These are phyloP conservation scores for Fonsecaea nubica DNA, from an alignment of 2,329 filamentous ascomycete genomes.

Conservation along the genomic window DNA sequence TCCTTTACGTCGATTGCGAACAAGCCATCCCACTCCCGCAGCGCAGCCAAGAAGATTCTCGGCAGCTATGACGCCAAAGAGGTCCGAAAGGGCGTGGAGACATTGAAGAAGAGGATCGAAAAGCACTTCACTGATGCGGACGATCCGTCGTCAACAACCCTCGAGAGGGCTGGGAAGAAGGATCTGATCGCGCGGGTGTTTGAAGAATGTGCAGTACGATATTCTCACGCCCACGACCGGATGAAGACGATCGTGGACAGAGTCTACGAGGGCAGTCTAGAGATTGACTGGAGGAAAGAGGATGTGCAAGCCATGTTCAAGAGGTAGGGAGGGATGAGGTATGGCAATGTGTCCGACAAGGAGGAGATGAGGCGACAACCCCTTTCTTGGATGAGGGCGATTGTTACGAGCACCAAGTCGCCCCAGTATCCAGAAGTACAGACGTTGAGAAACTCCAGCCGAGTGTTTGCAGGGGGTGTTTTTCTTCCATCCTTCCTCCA, in stretches of 20 bases:
- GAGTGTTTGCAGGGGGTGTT: no score
- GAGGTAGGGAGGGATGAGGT: constrained; percentile 39
- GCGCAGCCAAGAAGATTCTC: constrained; percentile 84
- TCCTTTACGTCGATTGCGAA: constrained; percentile 67
- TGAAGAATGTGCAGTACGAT: constrained; percentile 65
- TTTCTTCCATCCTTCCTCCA: no score
- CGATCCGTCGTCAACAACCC: constrained; percentile 63
- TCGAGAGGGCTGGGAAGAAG: constrained; percentile 51
- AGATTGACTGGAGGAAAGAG: constrained; percentile 57
- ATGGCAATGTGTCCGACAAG: neutral
- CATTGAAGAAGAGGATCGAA: constrained; percentile 87
- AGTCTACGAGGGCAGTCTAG: constrained; percentile 52
- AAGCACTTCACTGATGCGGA: constrained; percentile 96
- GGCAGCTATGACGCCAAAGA: constrained; percentile 81
- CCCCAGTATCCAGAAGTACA: no score
- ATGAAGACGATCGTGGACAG: constrained; percentile 52
- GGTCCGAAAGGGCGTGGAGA: constrained; percentile 86
- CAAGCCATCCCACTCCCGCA: constrained; percentile 82
- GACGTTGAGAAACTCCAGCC: no score
- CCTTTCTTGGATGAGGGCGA: neutral
- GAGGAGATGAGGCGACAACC: neutral
- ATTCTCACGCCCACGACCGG: constrained; percentile 61
- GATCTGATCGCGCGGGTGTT: constrained; percentile 66
- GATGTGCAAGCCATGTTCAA: constrained; percentile 53
- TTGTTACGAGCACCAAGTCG: no score